Evolutionary conservation across 192 early-diverging fungal genomes (phyloP), one percentile per base, ranked within the genome.

Genomic region (Mortierella claussenii): DNA sequence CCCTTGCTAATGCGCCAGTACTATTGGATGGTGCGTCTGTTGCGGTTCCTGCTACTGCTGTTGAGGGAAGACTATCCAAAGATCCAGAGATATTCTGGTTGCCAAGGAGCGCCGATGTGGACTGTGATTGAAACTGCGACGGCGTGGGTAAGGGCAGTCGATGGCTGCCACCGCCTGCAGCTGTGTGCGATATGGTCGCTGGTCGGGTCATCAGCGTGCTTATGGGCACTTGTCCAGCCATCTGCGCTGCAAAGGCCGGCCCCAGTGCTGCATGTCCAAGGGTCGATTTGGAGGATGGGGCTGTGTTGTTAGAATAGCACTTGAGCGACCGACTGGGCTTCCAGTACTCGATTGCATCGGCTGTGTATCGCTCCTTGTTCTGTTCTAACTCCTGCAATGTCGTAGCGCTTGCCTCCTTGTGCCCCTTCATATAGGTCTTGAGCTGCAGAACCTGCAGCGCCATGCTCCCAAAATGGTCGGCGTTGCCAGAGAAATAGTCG

Each of bases 321-420:
- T 62, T 76, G n/a, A 76, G 53, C 20, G 73, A 76, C 26, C 73
- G 63, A 51, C 73, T 76, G 23, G 73, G 73, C 40, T 76, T 76
- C 73, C 73, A 76, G 46, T 76, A 76, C 45, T 76, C 73, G 2
- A 76, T 52, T 20, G 73, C 64, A 42, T 76, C 73, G 1, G 59
- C 26, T 9, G 47, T 67, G n/a, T 76, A 76, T 12, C 64, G 51
- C 17, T 76, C 73, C 65, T 67, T 76, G 30, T 61, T 76, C 58
- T 67, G 73, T 13, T 76, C 73, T 20, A 76, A 47, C 13, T 76
- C 73, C 28, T 65, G 42, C 8, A 76, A 21, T 0, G 65, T 30
- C 12, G 56, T 33, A 0, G 47, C 40, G 32, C 73, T 76, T 2
- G 73, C 59, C 15, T 76, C 58, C 47, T 76, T 66, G 27, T 76